Base-by-base conservation (phyloP, 129 eudicot genomes). In the Arctium minus region DNA sequence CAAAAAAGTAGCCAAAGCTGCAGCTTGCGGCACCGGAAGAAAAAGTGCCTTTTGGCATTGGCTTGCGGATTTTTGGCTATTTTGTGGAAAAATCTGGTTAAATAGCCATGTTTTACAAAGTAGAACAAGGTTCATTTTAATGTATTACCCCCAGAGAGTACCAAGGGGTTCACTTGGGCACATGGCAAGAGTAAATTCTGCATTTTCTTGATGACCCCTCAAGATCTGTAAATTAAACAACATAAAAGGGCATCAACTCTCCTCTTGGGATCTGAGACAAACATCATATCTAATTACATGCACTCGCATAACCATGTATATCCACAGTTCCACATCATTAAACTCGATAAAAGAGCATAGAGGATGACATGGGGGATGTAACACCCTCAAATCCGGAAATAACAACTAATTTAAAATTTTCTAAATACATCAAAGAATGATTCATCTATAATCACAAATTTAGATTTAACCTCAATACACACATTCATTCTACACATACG, bases 151-250 rank as follows among this genome's bases (percentile, higher is more conserved):
- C 98, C 96, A 82, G 94, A 94, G 48, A 94, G 98, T 84, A 94
- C 27, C 97, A 86, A 89, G 83, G 71, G 98, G 98, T 81, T 91
- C 98, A 22, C 83, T 88, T 12, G 89, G 93, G 70, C 92, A 88
- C 97, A 91, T 92, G 30, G 91, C 96, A 70, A 94, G 92, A 40
- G 97, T 97, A 85, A 92, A 94, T 85, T 92, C 96, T 3, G 97
- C 98, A 89, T 89, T 91, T 75, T 92, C 96, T 86, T 91, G 78
- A 84, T 94, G 97, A 31, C 98, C 97, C 15, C 89, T 87, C 83
- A 94, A 83, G 62, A 94, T 76, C 98, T 94, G 88, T 85, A 82
- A 76, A 70, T 40, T 75, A 39, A 68, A 42, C 39, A 10, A 75
- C 8, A 82, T 70, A 27, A 81, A 73, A 50, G 30, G 29, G 65